Evolutionary conservation across 2,329 filamentous ascomycete genomes (phyloP), one percentile per base, ranked within the genome.

Genomic region (Stemphylium lycopersici): DNA sequence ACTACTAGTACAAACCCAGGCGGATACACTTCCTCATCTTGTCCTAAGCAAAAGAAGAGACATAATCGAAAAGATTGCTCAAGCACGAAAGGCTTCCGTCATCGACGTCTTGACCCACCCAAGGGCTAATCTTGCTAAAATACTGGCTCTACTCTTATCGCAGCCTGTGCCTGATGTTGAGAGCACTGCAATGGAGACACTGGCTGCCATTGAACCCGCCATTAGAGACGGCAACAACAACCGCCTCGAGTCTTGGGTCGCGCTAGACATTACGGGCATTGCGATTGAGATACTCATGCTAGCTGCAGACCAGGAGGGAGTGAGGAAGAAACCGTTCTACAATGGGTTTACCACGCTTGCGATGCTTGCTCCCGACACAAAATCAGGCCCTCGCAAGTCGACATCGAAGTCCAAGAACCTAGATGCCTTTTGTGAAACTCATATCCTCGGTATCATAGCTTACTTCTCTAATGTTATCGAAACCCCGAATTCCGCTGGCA

Each of bases 371-470:
- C 52, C 52, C 0, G 81, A 84, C 49, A 75, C 78, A 12, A 80
- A 80, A 55, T 74, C 75, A n/a, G 73, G 75, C 16, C 76, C 79
- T 42, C 75, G 77, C 42, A 79, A 75, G 53, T 72, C 72, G 18
- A 69, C 76, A 18, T 71, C 78, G 1, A 83, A 80, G 67, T 78
- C 81, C 48, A 85, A 88, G 55, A 76, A 84, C 1, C 47, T 96
- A 20, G 87, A 87, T 1, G 80, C 84, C 0, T 98, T 96, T 70
- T 84, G 98, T 37, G 88, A 96, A 58, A 84, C 85, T 26, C 89
- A 97, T 71, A 87, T 96, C 31, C 83, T 99, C 6, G 93, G 92
- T 5, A 86, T 98, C 48, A 92, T 97, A 76, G 87, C 91, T 6
- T 84, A 88, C 32, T 87, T 98, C 61, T 91, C 90, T 0, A 87